Evolutionary conservation across 441 rosid species (phyloP).

Genomic region (Aleurites moluccanus): DNA sequence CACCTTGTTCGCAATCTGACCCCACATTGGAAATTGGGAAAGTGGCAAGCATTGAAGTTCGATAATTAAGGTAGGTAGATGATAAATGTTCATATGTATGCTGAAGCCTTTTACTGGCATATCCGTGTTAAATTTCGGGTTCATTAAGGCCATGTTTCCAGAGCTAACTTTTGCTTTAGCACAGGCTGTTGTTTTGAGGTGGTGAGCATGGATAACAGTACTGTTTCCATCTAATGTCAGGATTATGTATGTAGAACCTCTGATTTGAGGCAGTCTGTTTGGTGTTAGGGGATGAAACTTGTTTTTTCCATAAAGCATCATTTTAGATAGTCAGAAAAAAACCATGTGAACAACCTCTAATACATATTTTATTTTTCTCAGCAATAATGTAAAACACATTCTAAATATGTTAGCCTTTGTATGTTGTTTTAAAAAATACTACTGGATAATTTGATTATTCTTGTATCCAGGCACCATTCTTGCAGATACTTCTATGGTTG

Average conservation of each 20-base stretch:
- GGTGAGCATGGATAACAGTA: not conserved
- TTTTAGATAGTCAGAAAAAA: too few species aligned
- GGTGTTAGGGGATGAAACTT: too few species aligned
- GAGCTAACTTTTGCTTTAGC: not conserved
- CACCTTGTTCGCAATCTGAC: not conserved
- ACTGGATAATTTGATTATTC: too few species aligned
- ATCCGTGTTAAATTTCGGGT: not conserved
- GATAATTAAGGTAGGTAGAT: not conserved
- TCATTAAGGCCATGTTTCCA: not conserved
- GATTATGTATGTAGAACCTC: not conserved
- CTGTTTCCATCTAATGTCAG: not conserved
- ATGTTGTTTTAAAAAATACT: too few species aligned
- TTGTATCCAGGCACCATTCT: too few species aligned
- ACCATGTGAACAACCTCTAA: too few species aligned
- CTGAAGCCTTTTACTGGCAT: not conserved
- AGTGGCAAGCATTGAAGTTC: slow-evolving; percentile 1
- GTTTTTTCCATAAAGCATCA: too few species aligned
- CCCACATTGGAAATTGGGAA: not conserved
- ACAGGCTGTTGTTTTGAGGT: not conserved
- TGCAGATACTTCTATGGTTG: too few species aligned
- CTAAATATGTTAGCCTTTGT: too few species aligned
- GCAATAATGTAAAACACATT: too few species aligned
- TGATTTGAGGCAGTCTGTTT: not conserved
- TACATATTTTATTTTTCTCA: too few species aligned
- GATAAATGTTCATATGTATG: not conserved